Evolutionary conservation across 1,284 basidiomycete species (phyloP).

Genomic region (Microbotryum saponariae): DNA sequence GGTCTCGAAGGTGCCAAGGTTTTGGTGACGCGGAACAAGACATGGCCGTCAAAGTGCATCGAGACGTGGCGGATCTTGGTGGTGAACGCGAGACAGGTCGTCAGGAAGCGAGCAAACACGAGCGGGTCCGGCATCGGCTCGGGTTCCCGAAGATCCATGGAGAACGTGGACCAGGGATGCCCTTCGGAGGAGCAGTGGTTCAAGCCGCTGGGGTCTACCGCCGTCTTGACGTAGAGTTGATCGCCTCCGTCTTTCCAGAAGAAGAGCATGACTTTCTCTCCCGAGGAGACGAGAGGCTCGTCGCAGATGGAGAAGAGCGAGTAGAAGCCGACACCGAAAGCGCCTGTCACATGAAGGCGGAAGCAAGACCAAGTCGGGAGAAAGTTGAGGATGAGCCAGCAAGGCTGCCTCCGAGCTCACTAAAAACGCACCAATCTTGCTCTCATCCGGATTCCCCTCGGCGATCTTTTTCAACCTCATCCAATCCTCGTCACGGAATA

Average conservation of each 20-base stretch:
- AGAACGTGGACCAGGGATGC: slow-evolving; percentile 75
- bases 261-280: slow-evolving; percentile 58
- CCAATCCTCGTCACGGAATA: slow-evolving; percentile 80
- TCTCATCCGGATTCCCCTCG: slow-evolving; percentile 75
- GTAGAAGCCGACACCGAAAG: slow-evolving; percentile 39
- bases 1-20: slow-evolving; percentile 53
- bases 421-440: slow-evolving; percentile 78
- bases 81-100: slow-evolving; percentile 94
- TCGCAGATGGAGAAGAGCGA: slow-evolving; percentile 47
- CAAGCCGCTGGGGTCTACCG: slow-evolving; percentile 16
- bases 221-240: slow-evolving; percentile 37
- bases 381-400: too few species aligned
- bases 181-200: slow-evolving; percentile 34
- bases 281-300: slow-evolving; percentile 84
- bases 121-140: slow-evolving; percentile 64
- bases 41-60: slow-evolving; percentile 35
- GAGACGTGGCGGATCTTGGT: slow-evolving; percentile 63
- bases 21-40: slow-evolving; percentile 69
- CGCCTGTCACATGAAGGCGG: not conserved
- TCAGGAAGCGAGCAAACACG: slow-evolving; percentile 59
- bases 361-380: too few species aligned
- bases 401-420: slow-evolving; percentile 41
- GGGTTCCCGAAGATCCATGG: slow-evolving; percentile 80
- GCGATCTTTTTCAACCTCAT: slow-evolving; percentile 69
- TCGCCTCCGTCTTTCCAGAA: slow-evolving; percentile 84